Conservation (phyloP, 345 rosid species). For the Orychophragmus violaceus region DNA sequence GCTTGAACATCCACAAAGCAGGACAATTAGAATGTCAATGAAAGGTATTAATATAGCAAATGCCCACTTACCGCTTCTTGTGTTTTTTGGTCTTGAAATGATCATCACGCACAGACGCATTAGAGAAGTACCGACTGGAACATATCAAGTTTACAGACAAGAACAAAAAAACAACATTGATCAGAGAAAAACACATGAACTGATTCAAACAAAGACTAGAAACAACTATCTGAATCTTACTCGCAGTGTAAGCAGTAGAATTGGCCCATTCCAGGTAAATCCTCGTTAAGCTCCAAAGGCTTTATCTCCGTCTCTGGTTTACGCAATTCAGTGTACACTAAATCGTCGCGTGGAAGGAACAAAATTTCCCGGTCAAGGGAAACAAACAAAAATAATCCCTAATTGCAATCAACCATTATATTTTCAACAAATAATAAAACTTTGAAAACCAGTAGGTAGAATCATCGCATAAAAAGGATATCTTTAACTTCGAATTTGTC, state of each 20-base stretch:
- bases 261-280: slow-evolving; percentile 99
- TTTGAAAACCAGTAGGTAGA: not conserved
- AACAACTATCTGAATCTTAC: slow-evolving; percentile 32
- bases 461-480: slow-evolving; percentile 42
- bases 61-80: slow-evolving; percentile 59
- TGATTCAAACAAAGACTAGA: not conserved
- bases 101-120: slow-evolving; percentile 52
- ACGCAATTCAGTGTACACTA: slow-evolving; percentile 68
- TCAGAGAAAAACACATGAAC: not conserved
- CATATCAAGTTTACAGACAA: not conserved
- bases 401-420: not conserved
- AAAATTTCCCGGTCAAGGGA: slow-evolving; percentile 33
- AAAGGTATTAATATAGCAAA: not conserved
- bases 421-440: not conserved
- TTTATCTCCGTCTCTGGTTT: slow-evolving; percentile 52
- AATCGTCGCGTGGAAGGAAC: slow-evolving; percentile 60
- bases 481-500: slow-evolving; percentile 76
- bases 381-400: not conserved
- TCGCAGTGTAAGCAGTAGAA: slow-evolving; percentile 96
- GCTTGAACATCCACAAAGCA: not conserved
- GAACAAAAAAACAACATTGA: not conserved
- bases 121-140: slow-evolving; percentile 80
- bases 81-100: slow-evolving; percentile 93
- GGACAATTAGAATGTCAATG: not conserved
- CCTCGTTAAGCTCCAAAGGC: slow-evolving; percentile 63